Evolutionary conservation across 176 grass and related monocot genomes (phyloP), one percentile per base, ranked within the genome.

Genomic region (sorghum (Sorghum bicolor)): DNA sequence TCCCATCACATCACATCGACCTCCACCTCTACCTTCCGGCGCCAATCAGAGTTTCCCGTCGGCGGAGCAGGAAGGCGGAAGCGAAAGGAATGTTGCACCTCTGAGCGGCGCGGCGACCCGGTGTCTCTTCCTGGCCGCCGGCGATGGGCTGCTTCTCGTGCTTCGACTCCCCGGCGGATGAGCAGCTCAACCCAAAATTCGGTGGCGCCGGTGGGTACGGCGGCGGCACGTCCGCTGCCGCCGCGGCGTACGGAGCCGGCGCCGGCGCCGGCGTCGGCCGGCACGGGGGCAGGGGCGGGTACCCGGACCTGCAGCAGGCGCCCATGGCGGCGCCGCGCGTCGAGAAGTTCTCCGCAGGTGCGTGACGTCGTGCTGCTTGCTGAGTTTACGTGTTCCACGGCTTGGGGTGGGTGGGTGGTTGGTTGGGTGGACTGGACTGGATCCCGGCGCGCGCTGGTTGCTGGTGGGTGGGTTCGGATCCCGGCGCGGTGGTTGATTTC

Each of bases 101-200:
- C 31, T 86, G 80, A 84, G 86, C 82, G 74, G 40, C 29, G 30
- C 55, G 75, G 82, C 61, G 43, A 62, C 48, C 17, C 41, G 40
- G 50, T 16, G 8, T 14, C 37, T 2, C 55, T 52, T 70, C 63
- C 50, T 75, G 32, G 38, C 47, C 47, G n/a, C 12, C 45, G 34
- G 78, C 75, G 76, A 96, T 96, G 93, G 88, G 88, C 87, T 96
- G 90, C 64, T 96, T 96, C 76, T 84, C 88, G 82, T 96, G 93
- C 84, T 96, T 96, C 62, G 93, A 92, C 65, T 82, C 88, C 3
- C 86, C 75, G 14, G 89, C 87, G 4, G 93, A 96, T 38, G 88
- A 80, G 82, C 90, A 92, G 72, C 83, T 96, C 30, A 93, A 94
- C 74, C 89, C 92, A 76, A 94, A 91, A 70, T 77, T 83, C 19